Evolutionary conservation across 805 yeast species (phyloP).

Genomic region (Candida alai): DNA sequence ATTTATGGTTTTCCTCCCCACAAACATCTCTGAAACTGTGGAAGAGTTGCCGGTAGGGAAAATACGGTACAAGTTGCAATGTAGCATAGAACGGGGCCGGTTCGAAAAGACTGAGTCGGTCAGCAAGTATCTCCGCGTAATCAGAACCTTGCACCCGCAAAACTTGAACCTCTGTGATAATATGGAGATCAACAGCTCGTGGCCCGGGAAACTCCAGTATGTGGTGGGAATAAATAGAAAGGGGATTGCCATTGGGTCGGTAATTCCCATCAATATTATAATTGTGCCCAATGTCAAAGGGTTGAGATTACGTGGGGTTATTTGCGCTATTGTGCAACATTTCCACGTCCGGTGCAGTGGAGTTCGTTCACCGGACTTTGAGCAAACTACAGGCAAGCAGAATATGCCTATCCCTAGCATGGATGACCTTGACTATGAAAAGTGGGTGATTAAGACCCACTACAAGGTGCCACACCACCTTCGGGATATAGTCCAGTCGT

Average conservation of each 20-base stretch:
- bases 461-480: slow-evolving; percentile 39
- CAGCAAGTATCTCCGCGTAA: slow-evolving; percentile 39
- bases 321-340: slow-evolving; percentile 27
- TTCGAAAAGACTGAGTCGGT: slow-evolving; percentile 35
- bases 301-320: slow-evolving; percentile 24
- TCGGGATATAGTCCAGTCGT: slow-evolving; percentile 40
- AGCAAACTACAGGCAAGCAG: slow-evolving; percentile 28
- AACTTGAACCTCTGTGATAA: slow-evolving; percentile 38
- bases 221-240: slow-evolving; percentile 40
- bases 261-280: slow-evolving; percentile 37
- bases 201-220: slow-evolving; percentile 54
- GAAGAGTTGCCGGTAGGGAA: slow-evolving; percentile 46
- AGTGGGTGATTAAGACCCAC: slow-evolving; percentile 43
- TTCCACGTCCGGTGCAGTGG: slow-evolving; percentile 23
- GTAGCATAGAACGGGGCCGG: slow-evolving; percentile 40
- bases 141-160: slow-evolving; percentile 41
- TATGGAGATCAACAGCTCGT: slow-evolving; percentile 45
- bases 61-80: slow-evolving; percentile 39
- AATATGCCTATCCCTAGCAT: slow-evolving; percentile 18
- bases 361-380: slow-evolving; percentile 39
- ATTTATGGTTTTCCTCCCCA: slow-evolving; percentile 41
- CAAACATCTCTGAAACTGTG: slow-evolving; percentile 46
- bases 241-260: slow-evolving; percentile 46
- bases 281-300: slow-evolving; percentile 49
- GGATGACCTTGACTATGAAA: slow-evolving; percentile 26